Evolutionary conservation across 441 rosid genomes (phyloP), one percentile per base, ranked within the genome.

Genomic region (Raphanus hybrid): DNA sequence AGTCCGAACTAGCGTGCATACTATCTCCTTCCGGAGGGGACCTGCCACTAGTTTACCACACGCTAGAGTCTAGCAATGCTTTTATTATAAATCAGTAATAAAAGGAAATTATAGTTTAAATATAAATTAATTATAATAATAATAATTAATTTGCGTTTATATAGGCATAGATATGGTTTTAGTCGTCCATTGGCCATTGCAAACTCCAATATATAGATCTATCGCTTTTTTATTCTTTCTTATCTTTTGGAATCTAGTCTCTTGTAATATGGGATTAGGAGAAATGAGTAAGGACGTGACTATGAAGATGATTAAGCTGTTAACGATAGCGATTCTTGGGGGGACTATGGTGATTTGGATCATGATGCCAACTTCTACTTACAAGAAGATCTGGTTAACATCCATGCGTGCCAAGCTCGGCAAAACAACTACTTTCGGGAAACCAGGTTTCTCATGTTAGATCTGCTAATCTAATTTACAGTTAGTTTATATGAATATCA

Each of bases 261-360:
- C 67, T 76, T 64, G 67, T 64, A 41, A n/a, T 3, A 64, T 43
- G 65, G 12, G 71, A 70, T 12, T 23, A 34, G 55, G 32, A 41
- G 69, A 80, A 69, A 67, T 58, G 82, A 67, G 3, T 27, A 65
- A 18, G 27, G 60, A 12, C 68, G 48, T 60, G 37, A 70, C 67
- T 26, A 67, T 73, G 45, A 16, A 57, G 55, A 64, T 48, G 39
- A 81, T 82, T 58, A 83, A 80, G 83, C 35, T 81, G 3, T 66
- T 86, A 43, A 8, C 73, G 1, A 62, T 75, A 52, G 34, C 64
- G 48, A 77, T 89, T 43, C 70, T 76, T 55, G 10, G 82, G 34
- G 97, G 90, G n/a, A 75, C 66, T 75, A 55, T 81, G 23, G 57
- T 88, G 83, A 39, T 89, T 61, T 91, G 92, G 97, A 79, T 87